Evolutionary conservation across 495 filamentous ascomycete species (phyloP).

Genomic region (Lichenothelia convexa): DNA sequence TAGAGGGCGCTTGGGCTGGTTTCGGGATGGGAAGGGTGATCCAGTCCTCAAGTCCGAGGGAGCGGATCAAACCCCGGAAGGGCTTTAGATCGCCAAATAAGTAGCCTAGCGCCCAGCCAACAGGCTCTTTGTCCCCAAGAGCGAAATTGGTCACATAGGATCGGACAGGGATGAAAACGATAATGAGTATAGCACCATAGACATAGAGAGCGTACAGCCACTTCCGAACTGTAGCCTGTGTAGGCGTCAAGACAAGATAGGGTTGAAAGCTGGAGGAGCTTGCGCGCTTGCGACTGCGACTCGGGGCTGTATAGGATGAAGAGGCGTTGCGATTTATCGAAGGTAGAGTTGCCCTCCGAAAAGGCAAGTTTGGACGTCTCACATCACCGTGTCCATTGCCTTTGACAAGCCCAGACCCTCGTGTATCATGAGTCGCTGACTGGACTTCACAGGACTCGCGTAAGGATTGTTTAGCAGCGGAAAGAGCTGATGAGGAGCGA

Average conservation of each 20-base stretch:
- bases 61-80: slow-evolving; percentile 38
- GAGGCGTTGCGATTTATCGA: not conserved
- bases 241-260: slow-evolving; percentile 61
- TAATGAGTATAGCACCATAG: slow-evolving; percentile 41
- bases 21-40: slow-evolving; percentile 39
- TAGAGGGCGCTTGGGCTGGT: not conserved
- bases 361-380: not conserved
- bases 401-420: not conserved
- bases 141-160: slow-evolving; percentile 46
- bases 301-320: not conserved
- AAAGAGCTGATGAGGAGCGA: not conserved
- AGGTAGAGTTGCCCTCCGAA: slow-evolving; percentile 2
- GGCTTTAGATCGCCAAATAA: slow-evolving; percentile 56
- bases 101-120: slow-evolving; percentile 86
- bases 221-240: slow-evolving; percentile 56
- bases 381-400: not conserved
- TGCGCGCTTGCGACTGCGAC: slow-evolving; percentile 39
- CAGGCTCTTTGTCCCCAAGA: slow-evolving; percentile 54
- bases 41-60: slow-evolving; percentile 50
- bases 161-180: slow-evolving; percentile 55
- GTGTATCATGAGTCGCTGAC: not conserved
- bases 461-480: slow-evolving; percentile 7
- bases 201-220: slow-evolving; percentile 70
- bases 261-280: slow-evolving; percentile 48
- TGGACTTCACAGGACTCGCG: slow-evolving; percentile 4